Conservation (phyloP, 331 rosid genomes). For the Rhamnella rubrinervis region DNA sequence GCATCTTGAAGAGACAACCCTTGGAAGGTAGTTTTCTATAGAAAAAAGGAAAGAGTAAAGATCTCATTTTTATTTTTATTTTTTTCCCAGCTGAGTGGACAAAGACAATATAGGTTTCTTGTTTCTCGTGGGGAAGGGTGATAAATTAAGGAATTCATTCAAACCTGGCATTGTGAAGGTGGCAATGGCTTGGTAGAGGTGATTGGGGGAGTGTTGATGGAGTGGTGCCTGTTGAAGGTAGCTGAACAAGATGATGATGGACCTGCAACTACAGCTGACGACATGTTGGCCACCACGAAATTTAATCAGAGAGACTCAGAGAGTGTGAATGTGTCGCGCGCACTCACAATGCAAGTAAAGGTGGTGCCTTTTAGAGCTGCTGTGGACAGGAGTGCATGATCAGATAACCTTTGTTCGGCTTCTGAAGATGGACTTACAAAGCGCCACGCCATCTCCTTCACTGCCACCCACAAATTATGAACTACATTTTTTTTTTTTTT, state of each 20-base stretch:
- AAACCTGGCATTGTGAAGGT: conserved; percentile 40
- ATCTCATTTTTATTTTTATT: not conserved
- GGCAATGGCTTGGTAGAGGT: conserved; percentile 33
- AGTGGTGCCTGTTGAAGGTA: conserved; percentile 43
- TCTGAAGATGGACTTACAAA: conserved; percentile 19
- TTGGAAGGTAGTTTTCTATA: conserved; percentile 63
- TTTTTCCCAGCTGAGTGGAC: not conserved
- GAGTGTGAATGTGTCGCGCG: not conserved
- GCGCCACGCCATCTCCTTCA: conserved; percentile 22
- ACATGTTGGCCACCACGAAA: conserved; percentile 22
- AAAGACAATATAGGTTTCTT: not conserved
- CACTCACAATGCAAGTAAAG: not conserved
- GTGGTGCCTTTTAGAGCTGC: conserved; percentile 17
- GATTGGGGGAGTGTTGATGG: conserved; percentile 34
- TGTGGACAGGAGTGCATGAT: conserved; percentile 32
- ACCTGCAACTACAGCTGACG: conserved; percentile 65
- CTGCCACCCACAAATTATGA: conserved; percentile 8
- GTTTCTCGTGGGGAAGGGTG: not conserved
- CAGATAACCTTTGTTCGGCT: conserved; percentile 40
- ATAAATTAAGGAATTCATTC: not conserved
- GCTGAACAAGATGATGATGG: conserved; percentile 59
- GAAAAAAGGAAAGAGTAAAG: not conserved
- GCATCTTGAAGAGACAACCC: conserved; percentile 76
- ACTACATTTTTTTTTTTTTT: not conserved
- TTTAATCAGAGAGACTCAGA: not conserved